These are phyloP conservation scores for Trypanosoma congolense DNA, from an alignment of 208 protist species.

Conservation along the genomic window DNA sequence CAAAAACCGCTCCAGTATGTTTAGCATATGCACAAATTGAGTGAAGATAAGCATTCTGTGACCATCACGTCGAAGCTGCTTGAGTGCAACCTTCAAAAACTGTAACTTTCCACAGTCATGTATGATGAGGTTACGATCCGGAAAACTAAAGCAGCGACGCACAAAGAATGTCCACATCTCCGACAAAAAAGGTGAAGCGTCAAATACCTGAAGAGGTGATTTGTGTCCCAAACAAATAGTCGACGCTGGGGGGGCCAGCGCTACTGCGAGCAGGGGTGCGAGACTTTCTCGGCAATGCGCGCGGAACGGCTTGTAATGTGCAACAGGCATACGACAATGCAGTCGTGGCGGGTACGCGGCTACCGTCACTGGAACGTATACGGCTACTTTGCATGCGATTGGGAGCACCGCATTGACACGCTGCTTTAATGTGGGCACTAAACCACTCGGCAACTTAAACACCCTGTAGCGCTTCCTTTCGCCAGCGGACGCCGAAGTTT, in stretches of 20 bases:
- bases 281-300: constrained; percentile 20
- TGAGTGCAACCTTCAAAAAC: constrained; percentile 78
- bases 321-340: constrained; percentile 40
- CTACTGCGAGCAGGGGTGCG: constrained; percentile 33
- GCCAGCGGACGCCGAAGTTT: neutral
- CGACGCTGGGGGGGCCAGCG: neutral
- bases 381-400: constrained; percentile 38
- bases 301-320: constrained; percentile 25
- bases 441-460: neutral
- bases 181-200: constrained; percentile 42
- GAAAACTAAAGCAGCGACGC: constrained; percentile 87
- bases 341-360: constrained; percentile 33
- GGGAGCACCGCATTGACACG: constrained; percentile 37
- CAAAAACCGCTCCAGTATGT: constrained; percentile 97
- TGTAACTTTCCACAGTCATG: constrained; percentile 97
- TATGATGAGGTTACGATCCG: constrained; percentile 93
- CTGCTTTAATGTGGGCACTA: constrained; percentile 36
- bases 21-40: constrained; percentile 97
- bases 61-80: constrained; percentile 63
- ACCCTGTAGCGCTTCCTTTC: neutral
- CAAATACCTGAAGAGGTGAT: constrained; percentile 23
- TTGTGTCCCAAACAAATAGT: neutral
- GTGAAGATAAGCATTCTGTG: constrained; percentile 98
- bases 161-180: constrained; percentile 77
- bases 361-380: constrained; percentile 57